Evolutionary conservation across 257 asterid species (phyloP).

Genomic region (Gentiana dahurica): DNA sequence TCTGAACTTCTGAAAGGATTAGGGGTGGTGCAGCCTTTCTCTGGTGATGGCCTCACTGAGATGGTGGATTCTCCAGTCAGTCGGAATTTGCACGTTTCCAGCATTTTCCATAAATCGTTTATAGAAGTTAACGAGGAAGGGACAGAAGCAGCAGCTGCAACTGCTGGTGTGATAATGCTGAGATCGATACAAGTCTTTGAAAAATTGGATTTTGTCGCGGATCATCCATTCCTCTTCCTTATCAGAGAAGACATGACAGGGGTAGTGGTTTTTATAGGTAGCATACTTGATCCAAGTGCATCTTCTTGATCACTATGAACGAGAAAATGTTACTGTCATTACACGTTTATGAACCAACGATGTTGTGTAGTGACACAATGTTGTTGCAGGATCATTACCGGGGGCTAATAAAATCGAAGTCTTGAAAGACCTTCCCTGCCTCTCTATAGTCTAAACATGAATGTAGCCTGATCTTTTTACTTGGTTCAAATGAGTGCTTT

Average conservation of each 20-base stretch:
- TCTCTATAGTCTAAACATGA: too few relatives aligned
- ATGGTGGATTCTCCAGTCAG: conserved; percentile 30
- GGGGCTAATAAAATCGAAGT: too few relatives aligned
- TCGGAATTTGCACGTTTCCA: conserved; percentile 5
- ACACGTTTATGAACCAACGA: background rate
- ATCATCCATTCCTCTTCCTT: conserved; percentile 31
- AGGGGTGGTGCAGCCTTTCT: background rate
- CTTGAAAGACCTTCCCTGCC: too few relatives aligned
- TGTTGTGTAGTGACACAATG: background rate
- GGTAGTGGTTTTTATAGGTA: conserved; percentile 23
- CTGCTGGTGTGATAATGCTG: too few relatives aligned
- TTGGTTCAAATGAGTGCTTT: too few relatives aligned
- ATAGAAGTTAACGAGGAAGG: too few relatives aligned
- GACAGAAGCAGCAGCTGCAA: too few relatives aligned
- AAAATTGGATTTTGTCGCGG: conserved; percentile 23
- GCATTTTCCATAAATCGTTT: too few relatives aligned
- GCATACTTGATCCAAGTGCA: conserved; percentile 18
- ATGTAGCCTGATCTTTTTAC: too few relatives aligned
- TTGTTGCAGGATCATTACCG: too few relatives aligned
- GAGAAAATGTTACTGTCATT: background rate
- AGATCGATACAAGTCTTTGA: background rate
- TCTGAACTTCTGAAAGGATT: background rate
- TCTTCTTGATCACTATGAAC: background rate
- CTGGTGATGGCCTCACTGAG: conserved; percentile 24
- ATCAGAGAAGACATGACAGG: conserved; percentile 30